Conservation (phyloP, 805 yeast species). For the Sugiyamaella valdiviana region DNA sequence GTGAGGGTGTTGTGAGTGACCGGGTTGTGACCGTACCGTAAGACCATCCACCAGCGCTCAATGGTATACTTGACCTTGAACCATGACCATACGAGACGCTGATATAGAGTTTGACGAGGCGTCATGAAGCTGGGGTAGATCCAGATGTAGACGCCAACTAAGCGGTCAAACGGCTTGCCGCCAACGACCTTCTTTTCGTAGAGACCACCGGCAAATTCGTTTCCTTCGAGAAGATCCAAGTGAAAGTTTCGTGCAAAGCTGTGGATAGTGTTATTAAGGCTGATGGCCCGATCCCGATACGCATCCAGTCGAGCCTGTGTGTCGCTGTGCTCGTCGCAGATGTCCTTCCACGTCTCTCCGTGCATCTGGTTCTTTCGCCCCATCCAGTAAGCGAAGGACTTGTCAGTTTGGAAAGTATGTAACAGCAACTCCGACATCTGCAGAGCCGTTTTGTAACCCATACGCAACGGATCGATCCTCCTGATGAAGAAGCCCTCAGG, state of each 20-base stretch:
- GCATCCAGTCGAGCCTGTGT: conserved; percentile 5
- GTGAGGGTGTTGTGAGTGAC: too few species aligned
- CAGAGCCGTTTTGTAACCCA: background rate
- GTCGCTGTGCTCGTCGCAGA: conserved; percentile 6
- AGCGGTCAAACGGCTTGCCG: background rate
- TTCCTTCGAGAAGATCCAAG: background rate
- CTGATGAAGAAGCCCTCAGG: background rate
- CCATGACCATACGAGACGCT: conserved; percentile 2
- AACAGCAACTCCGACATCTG: conserved; percentile 6
- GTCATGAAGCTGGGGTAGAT: conserved; percentile 2
- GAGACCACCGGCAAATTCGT: conserved; percentile 1
- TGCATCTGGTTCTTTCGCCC: conserved; percentile 7
- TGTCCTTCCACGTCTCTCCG: background rate
- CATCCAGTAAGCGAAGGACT: conserved; percentile 8
- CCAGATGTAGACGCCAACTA: conserved; percentile 12
- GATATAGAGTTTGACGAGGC: background rate
- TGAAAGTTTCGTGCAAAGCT: conserved; percentile 9
- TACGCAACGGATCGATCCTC: background rate
- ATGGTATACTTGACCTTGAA: conserved; percentile 3
- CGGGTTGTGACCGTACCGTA: too few species aligned
- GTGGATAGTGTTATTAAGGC: conserved; percentile 4
- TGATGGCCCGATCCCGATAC: conserved; percentile 5
- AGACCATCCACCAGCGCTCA: background rate
- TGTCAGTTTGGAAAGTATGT: conserved; percentile 11
- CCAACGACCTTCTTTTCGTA: background rate